Conservation (phyloP, 345 rosid genomes). For the Citrus trifoliata region DNA sequence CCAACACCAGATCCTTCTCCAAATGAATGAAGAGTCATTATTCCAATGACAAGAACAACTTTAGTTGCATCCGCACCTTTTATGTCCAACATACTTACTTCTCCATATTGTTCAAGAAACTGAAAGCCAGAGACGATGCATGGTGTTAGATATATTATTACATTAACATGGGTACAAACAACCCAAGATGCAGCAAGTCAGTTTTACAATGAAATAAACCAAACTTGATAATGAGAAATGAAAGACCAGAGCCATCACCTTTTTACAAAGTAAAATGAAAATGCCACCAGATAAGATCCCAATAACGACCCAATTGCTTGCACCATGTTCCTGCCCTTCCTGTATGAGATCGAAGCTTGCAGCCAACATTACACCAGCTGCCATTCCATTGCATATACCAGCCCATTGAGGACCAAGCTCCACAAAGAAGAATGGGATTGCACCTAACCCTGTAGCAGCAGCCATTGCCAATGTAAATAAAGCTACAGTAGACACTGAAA, state of each 20-base stretch:
- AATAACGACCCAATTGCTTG: constrained; percentile 83
- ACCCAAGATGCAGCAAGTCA: constrained; percentile 1
- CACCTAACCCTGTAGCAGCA: constrained; percentile 97
- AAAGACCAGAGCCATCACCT: constrained; percentile 47
- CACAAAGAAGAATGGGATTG: constrained; percentile 95
- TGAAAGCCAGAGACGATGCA: constrained; percentile 30
- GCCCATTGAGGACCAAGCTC: constrained; percentile 98
- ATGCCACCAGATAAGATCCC: constrained; percentile 89
- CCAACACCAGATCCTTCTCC: constrained; percentile 99
- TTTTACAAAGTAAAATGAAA: constrained; percentile 90
- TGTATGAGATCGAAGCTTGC: constrained; percentile 98
- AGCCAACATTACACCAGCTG: constrained; percentile 99
- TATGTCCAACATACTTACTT: constrained; percentile 97
- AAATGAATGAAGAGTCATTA: constrained; percentile 99
- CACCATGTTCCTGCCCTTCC: constrained; percentile 90
- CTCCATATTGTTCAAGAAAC: constrained; percentile 95
- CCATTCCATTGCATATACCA: constrained; percentile 99
- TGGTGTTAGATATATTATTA: not conserved
- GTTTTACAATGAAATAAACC: not conserved
- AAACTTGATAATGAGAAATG: constrained; percentile 1
- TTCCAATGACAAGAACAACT: constrained; percentile 94
- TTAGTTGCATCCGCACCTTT: constrained; percentile 96
- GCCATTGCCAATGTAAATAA: constrained; percentile 98
- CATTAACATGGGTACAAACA: not conserved
- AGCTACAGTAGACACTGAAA: constrained; percentile 88